These are phyloP conservation scores for Allium cepa DNA, from an alignment of 106 monocot genomes.

Conservation along the genomic window DNA sequence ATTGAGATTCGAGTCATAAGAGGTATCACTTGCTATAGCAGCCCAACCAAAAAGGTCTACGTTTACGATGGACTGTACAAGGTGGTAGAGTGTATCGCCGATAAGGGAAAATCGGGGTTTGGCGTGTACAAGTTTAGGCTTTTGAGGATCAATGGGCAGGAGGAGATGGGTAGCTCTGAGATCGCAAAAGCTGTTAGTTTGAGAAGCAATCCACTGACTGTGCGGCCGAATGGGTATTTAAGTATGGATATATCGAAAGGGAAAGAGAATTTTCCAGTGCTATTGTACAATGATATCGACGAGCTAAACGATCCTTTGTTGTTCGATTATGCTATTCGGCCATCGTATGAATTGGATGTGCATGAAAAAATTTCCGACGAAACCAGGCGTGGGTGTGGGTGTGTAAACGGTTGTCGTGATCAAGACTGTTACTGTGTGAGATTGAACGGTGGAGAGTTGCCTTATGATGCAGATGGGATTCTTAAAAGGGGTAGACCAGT, in stretches of 20 bases:
- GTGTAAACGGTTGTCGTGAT: slow-evolving; percentile 17
- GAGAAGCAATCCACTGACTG: slow-evolving; percentile 21
- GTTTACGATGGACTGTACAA: slow-evolving; percentile 30
- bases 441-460: slow-evolving; percentile 39
- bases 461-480: slow-evolving; percentile 44
- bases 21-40: slow-evolving; percentile 11
- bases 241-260: slow-evolving; percentile 39
- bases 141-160: slow-evolving; percentile 22
- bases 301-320: slow-evolving; percentile 30
- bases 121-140: slow-evolving; percentile 28
- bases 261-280: slow-evolving; percentile 38
- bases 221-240: slow-evolving; percentile 24
- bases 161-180: slow-evolving; percentile 17
- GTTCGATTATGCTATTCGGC: slow-evolving; percentile 33
- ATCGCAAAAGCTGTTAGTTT: slow-evolving; percentile 21
- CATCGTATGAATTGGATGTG: slow-evolving; percentile 11
- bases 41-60: not conserved
- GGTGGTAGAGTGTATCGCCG: slow-evolving; percentile 15
- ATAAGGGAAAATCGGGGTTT: slow-evolving; percentile 28
- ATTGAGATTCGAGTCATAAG: slow-evolving; percentile 34
- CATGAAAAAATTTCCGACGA: not conserved
- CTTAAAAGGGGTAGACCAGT: slow-evolving; percentile 49
- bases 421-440: slow-evolving; percentile 27
- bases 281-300: slow-evolving; percentile 44
- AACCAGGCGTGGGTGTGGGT: slow-evolving; percentile 29